Conservation (phyloP, 2,329 filamentous ascomycete genomes). For the Talaromyces sp. region DNA sequence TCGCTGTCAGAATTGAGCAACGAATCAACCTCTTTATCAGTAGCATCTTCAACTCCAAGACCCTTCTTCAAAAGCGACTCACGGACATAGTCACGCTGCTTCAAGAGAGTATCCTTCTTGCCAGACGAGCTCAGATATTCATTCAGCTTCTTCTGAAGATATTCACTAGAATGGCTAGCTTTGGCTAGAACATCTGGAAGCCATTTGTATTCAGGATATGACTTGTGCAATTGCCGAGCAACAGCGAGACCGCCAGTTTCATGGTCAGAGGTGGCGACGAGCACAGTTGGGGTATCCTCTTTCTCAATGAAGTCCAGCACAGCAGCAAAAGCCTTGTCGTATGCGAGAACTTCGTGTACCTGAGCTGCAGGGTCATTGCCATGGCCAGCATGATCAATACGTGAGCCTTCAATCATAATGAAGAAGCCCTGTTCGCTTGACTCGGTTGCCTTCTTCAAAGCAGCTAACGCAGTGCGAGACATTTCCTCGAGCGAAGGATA, state of each 20-base stretch:
- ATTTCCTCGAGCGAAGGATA: constrained; percentile 93
- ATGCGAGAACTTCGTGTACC: constrained; percentile 90
- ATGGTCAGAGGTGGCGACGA: constrained; percentile 91
- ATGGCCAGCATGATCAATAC: constrained; percentile 93
- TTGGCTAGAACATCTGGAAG: constrained; percentile 79
- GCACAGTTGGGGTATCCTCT: constrained; percentile 68
- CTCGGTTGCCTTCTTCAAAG: constrained; percentile 76
- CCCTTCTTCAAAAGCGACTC: constrained; percentile 64
- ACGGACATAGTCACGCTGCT: constrained; percentile 63
- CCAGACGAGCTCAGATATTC: constrained; percentile 54
- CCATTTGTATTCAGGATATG: constrained; percentile 73
- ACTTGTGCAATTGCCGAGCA: constrained; percentile 66
- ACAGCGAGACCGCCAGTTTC: constrained; percentile 88
- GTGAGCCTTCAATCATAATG: constrained; percentile 94
- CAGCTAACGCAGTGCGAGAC: constrained; percentile 75
- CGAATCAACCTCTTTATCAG: constrained; percentile 65
- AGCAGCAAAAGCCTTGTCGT: constrained; percentile 78
- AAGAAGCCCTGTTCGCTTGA: constrained; percentile 93
- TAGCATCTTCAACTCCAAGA: constrained; percentile 74
- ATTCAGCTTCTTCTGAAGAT: constrained; percentile 63
- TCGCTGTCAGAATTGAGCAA: constrained; percentile 60
- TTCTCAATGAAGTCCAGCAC: constrained; percentile 82
- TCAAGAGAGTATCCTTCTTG: constrained; percentile 44
- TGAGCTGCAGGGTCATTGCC: constrained; percentile 80
- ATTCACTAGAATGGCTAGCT: constrained; percentile 71